Base-by-base conservation (phyloP, 352 stramenopile genomes). In the Phytophthora ramorum region DNA sequence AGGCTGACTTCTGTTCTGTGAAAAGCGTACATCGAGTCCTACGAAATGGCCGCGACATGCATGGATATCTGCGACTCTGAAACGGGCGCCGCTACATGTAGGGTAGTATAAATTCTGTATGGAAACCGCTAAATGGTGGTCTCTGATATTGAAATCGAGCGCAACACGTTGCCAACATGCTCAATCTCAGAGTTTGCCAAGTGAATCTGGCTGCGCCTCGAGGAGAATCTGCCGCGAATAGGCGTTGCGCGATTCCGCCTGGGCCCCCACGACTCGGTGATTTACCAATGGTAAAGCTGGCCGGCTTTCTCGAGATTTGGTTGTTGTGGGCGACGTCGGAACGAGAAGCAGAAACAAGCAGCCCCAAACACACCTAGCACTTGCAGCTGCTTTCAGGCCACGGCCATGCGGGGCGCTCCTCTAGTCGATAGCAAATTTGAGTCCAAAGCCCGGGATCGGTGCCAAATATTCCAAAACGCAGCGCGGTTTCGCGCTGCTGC, bases 331-430 rank as follows among this genome's bases (percentile, higher is more conserved):
- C 17, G 19, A 58, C 45, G 35, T 71, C 57, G 63, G 63, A 66
- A 66, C 48, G 43, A 67, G 48, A 43, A 20, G 14, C 57, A 67
- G 63, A 71, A 71, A 71, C 48, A 71, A 61, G 63, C 56, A 62
- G 41, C n/a, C 28, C 41, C 45, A 34, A 30, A 30, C 26, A 30
- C 26, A 30, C 26, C 26, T 30, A 30, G 26, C 26, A 30, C 26
- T 30, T 30, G 26, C 63, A 71, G 56, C 63, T 71, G 63, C 57
- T 71, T 67, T 66, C 26, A 30, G 26, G 26, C 7, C 26, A 30
- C 26, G 26, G 6, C 26, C 26, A 30, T 30, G 26, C 26, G 26
- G 26, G 26, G 26, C 26, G 26, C 26, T 48, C 13, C 22, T 24
- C 22, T 24, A 19, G 38, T 45, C 38, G 16, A 14, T 30, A 12